Percentiles rank a stretch among this genome's conserved stretches.
Conservation (phyloP, 176 grass and related monocot genomes). For the Poa pratensis region DNA sequence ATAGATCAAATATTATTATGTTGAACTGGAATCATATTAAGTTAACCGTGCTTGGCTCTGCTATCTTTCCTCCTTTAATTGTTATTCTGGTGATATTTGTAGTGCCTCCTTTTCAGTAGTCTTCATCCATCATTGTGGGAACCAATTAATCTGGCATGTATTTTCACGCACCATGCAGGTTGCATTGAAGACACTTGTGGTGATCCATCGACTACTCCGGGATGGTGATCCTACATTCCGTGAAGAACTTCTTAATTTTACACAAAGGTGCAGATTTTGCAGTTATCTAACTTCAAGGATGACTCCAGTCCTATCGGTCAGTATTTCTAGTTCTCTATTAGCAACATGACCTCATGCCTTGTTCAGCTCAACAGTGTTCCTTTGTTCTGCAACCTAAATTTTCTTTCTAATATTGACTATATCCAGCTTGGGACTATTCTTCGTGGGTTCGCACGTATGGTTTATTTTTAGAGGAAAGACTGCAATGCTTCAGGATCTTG, state of each 20-base stretch:
- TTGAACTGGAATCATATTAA: background rate
- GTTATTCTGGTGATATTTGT: conserved; percentile 5
- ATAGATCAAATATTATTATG: conserved; percentile 5
- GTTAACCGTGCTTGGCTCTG: background rate
- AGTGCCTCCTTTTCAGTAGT: conserved; percentile 6
- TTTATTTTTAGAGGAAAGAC: conserved; percentile 89
- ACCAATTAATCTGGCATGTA: conserved; percentile 27
- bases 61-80: conserved; percentile 11
- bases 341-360: conserved; percentile 4
- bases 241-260: conserved; percentile 88
- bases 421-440: conserved; percentile 93
- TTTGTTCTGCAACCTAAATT: conserved; percentile 6
- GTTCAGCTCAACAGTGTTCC: background rate
- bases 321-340: conserved; percentile 37
- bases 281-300: conserved; percentile 97
- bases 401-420: conserved; percentile 24
- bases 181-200: conserved; percentile 86
- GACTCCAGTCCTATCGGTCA: conserved; percentile 88
- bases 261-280: conserved; percentile 82
- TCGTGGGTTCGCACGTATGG: conserved; percentile 91
- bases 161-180: conserved; percentile 63
- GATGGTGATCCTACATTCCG: conserved; percentile 91
- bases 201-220: conserved; percentile 91
- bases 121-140: background rate
- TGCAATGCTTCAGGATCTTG: conserved; percentile 93